Conservation (phyloP, 2,329 filamentous ascomycete genomes). For the Colletotrichum spaethianum region DNA sequence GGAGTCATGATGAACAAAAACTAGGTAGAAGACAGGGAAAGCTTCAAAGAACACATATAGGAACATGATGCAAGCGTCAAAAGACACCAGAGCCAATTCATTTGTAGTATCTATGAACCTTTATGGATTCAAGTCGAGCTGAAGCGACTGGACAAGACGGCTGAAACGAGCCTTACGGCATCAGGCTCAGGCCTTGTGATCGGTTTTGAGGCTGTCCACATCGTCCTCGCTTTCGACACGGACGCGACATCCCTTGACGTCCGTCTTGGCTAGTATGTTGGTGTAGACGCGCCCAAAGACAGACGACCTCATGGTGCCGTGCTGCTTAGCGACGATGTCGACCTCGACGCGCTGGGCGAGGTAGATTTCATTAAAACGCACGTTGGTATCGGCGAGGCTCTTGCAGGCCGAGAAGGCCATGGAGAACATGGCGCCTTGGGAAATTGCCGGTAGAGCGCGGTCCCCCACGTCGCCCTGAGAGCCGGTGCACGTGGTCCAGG, state of each 20-base stretch:
- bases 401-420: constrained; percentile 49
- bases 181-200: background rate
- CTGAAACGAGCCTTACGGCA: background rate
- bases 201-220: background rate
- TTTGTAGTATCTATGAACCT: background rate
- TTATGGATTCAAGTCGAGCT: background rate
- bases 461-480: constrained; percentile 46
- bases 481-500: constrained; percentile 53
- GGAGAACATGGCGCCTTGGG: constrained; percentile 55
- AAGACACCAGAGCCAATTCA: background rate
- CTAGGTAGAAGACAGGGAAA: background rate
- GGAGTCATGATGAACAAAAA: background rate
- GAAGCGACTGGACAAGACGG: background rate
- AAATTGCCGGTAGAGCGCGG: constrained; percentile 46
- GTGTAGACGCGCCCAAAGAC: constrained; percentile 28
- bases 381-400: constrained; percentile 49
- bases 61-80: background rate
- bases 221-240: background rate
- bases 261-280: constrained; percentile 22
- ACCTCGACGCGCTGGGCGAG: constrained; percentile 49
- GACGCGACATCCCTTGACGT: constrained; percentile 15
- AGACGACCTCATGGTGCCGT: background rate
- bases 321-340: constrained; percentile 41
- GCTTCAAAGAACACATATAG: background rate
- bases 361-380: constrained; percentile 57